phyloP scores from a whole-genome alignment of 257 asterid genomes.

The Hygrophila difformis region DNA sequence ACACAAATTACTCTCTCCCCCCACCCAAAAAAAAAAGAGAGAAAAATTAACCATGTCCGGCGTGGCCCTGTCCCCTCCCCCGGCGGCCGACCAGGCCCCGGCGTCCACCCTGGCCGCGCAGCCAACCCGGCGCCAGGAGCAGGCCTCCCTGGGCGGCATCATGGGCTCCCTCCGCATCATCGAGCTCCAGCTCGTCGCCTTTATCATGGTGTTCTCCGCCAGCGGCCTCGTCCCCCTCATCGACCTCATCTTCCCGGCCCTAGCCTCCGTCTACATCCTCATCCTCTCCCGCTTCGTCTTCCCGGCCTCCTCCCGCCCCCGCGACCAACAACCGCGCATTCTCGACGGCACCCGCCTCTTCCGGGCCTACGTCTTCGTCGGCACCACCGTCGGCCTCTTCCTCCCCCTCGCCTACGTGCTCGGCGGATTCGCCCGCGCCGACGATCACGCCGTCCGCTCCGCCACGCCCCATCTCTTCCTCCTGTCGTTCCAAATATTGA shows the following conservation, averaged over 20 bases:
- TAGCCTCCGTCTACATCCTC: slow-evolving; percentile 47
- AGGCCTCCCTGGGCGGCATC: slow-evolving; percentile 26
- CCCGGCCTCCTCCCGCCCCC: slow-evolving; percentile 24
- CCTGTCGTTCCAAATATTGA: slow-evolving; percentile 73
- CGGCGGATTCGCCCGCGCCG: slow-evolving; percentile 92
- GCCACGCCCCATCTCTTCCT: slow-evolving; percentile 80
- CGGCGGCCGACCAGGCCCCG: slow-evolving; percentile 18
- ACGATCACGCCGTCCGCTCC: slow-evolving; percentile 72
- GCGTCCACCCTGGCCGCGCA: background rate
- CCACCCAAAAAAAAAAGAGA: too few species aligned
- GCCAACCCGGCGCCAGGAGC: background rate
- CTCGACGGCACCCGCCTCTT: slow-evolving; percentile 52
- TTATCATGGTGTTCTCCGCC: slow-evolving; percentile 77
- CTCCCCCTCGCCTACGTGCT: slow-evolving; percentile 80
- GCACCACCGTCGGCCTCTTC: slow-evolving; percentile 65
- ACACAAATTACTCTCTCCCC: too few species aligned
- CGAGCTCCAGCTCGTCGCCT: slow-evolving; percentile 81
- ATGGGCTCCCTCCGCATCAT: slow-evolving; percentile 90
- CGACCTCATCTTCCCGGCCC: slow-evolving; percentile 66
- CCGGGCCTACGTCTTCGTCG: slow-evolving; percentile 44
- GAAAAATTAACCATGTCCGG: slow-evolving; percentile 45
- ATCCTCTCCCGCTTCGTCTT: slow-evolving; percentile 52
- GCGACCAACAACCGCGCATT: too few species aligned
- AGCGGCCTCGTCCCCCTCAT: slow-evolving; percentile 73
- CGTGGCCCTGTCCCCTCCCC: slow-evolving; percentile 32